These are phyloP conservation scores for Alloteropsis angusta DNA, from an alignment of 202 grass and related monocot genomes.

Conservation along the genomic window DNA sequence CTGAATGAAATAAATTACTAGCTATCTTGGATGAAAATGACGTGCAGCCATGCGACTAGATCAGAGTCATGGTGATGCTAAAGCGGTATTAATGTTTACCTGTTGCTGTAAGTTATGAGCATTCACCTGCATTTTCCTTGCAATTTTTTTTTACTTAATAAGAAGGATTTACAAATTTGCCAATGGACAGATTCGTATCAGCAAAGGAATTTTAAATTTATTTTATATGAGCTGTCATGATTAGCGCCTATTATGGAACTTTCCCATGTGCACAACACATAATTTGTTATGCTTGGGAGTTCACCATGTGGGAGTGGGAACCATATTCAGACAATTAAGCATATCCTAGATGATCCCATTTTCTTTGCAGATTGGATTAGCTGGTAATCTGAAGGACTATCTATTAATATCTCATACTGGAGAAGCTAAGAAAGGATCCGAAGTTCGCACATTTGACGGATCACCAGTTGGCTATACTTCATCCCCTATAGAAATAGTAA, in stretches of 20 bases:
- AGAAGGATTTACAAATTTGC: not conserved
- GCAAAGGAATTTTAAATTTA: not conserved
- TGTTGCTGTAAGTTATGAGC: not conserved
- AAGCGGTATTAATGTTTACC: not conserved
- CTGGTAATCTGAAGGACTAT: constrained; percentile 77
- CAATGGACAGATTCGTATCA: not conserved
- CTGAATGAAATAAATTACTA: not conserved
- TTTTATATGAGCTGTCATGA: not conserved
- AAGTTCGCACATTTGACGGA: constrained; percentile 65
- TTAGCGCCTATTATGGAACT: not conserved
- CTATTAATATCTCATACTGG: constrained; percentile 57
- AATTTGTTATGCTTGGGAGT: not conserved
- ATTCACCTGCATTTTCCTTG: not conserved
- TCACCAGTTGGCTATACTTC: constrained; percentile 67
- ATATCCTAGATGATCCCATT: not conserved
- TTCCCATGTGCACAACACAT: not conserved
- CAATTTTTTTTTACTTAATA: not conserved
- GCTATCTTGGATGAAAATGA: not conserved
- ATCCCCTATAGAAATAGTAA: constrained; percentile 66
- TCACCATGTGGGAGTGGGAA: not conserved
- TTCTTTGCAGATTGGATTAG: constrained; percentile 64
- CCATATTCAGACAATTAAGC: not conserved
- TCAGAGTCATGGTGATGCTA: not conserved
- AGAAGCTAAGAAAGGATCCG: constrained; percentile 67
- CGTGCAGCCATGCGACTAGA: not conserved